Evolutionary conservation across 176 grass and related monocot species (phyloP).

Genomic region (Bothriochloa decipiens): DNA sequence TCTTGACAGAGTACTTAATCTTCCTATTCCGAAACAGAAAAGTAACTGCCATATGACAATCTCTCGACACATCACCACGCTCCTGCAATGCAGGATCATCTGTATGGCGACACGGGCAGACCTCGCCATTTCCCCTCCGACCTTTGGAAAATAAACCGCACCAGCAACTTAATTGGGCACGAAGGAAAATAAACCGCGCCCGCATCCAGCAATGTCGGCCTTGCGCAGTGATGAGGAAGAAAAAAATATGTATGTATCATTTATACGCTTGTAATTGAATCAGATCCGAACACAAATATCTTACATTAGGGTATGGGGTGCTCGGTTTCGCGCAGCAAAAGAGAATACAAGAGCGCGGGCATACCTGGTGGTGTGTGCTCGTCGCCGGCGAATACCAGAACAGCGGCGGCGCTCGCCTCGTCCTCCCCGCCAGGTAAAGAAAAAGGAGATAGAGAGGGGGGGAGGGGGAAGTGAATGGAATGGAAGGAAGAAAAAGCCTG

Average conservation of each 20-base stretch:
- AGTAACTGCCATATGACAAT: background rate
- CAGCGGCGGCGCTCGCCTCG: background rate
- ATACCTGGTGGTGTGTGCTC: background rate
- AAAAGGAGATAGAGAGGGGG: background rate
- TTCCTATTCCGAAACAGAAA: slow-evolving; percentile 5
- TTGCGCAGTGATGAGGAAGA: background rate
- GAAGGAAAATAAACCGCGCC: background rate
- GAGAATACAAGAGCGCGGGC: background rate
- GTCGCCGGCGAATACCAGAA: background rate
- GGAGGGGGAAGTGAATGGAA: background rate
- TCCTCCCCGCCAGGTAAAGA: background rate
- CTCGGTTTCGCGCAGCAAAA: background rate
- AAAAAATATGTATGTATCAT: background rate
- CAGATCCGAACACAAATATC: background rate
- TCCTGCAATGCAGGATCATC: slow-evolving; percentile 24
- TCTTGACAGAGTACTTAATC: background rate
- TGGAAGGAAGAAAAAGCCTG: background rate
- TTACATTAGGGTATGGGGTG: background rate
- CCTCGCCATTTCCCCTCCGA: background rate
- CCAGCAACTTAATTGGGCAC: background rate
- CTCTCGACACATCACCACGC: background rate
- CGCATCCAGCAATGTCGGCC: background rate
- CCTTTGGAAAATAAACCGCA: background rate
- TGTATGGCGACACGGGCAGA: background rate
- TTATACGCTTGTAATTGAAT: background rate